Conservation (phyloP, 108 stramenopile species). For the Conticribra guillardii region DNA sequence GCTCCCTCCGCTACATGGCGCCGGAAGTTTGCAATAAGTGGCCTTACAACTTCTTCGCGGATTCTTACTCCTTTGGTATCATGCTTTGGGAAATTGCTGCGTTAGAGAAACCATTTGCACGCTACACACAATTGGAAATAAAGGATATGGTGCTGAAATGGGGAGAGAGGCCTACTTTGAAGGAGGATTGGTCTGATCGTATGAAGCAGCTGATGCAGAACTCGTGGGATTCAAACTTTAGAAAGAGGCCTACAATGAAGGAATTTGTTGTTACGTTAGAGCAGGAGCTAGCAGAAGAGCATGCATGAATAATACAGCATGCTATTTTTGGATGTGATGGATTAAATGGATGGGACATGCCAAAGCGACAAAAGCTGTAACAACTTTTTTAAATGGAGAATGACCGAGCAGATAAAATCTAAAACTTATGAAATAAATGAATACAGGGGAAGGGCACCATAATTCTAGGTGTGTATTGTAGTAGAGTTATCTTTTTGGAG, state of each 20-base stretch:
- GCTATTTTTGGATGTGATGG: neutral
- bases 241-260: conserved; percentile 42
- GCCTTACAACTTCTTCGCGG: conserved; percentile 76
- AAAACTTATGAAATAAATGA: too few relatives aligned
- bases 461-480: too few relatives aligned
- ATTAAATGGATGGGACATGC: too few relatives aligned
- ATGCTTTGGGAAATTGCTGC: conserved; percentile 75
- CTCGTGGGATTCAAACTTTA: conserved; percentile 41
- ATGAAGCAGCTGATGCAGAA: conserved; percentile 30
- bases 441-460: too few relatives aligned
- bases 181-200: conserved; percentile 44
- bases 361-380: too few relatives aligned
- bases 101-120: conserved; percentile 58
- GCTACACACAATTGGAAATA: conserved; percentile 35
- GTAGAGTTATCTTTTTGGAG: too few relatives aligned
- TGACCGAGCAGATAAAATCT: too few relatives aligned
- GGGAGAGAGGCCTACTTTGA: conserved; percentile 44
- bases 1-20: conserved; percentile 68
- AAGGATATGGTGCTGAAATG: conserved; percentile 37
- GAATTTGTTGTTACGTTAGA: conserved; percentile 26
- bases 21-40: conserved; percentile 45
- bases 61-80: conserved; percentile 75
- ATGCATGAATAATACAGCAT: neutral
- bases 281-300: conserved; percentile 6
- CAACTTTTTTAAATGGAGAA: too few relatives aligned